phyloP scores from a whole-genome alignment of 306 rosid genomes.

The Chamaecrista fasciculata region DNA sequence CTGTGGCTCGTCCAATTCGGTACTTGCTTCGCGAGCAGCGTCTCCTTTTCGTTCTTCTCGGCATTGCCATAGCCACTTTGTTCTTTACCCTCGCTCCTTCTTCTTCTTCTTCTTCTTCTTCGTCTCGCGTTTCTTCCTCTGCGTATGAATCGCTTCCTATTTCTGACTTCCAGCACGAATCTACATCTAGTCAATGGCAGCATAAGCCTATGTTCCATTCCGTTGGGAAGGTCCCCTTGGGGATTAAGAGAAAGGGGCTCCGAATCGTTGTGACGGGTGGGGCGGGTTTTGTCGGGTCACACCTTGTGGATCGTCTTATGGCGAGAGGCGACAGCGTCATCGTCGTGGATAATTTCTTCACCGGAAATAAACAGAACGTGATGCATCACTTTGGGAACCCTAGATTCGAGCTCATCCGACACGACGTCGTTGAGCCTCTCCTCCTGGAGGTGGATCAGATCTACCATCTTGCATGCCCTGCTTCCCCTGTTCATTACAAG shows the following conservation, averaged over 20 bases:
- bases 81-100: constrained; percentile 44
- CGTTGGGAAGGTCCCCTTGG: constrained; percentile 60
- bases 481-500: constrained; percentile 74
- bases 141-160: constrained; percentile 30
- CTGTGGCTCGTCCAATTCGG: constrained; percentile 52
- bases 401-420: constrained; percentile 68
- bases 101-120: too few relatives aligned
- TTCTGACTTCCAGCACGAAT: constrained; percentile 22
- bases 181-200: constrained; percentile 13
- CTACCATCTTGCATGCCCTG: constrained; percentile 79
- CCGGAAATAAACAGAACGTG: constrained; percentile 68
- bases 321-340: constrained; percentile 73
- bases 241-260: constrained; percentile 58
- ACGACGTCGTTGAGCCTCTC: constrained; percentile 77
- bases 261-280: constrained; percentile 78
- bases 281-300: constrained; percentile 75
- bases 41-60: constrained; percentile 53
- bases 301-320: constrained; percentile 67
- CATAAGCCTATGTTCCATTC: constrained; percentile 37
- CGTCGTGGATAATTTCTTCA: constrained; percentile 75
- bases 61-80: constrained; percentile 64
- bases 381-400: constrained; percentile 78
- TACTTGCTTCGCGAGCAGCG: constrained; percentile 71
- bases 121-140: too few relatives aligned
- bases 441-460: constrained; percentile 77